Percentiles rank a stretch among this genome's conserved stretches.
phyloP scores from a whole-genome alignment of 2,329 filamentous ascomycete species.

The Pseudogymnoascus sp. region DNA sequence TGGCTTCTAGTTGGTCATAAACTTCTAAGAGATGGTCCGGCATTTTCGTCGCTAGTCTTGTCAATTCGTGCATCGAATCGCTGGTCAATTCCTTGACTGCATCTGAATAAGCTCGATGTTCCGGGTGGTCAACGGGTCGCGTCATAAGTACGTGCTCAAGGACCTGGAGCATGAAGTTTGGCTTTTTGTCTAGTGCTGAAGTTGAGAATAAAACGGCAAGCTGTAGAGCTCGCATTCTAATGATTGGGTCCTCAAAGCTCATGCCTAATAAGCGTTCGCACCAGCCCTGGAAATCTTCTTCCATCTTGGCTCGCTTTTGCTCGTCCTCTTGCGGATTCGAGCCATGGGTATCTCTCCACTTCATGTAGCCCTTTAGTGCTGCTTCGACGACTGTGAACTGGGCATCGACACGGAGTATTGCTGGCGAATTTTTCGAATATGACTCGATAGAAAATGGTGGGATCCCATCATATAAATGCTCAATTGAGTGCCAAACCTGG shows the following conservation, averaged over 20 bases:
- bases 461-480: slow-evolving; percentile 66
- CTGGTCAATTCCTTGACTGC: slow-evolving; percentile 83
- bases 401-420: slow-evolving; percentile 75
- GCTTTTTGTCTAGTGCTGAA: slow-evolving; percentile 67
- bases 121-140: slow-evolving; percentile 64
- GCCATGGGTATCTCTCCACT: slow-evolving; percentile 57
- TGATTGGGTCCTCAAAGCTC: slow-evolving; percentile 73
- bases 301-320: slow-evolving; percentile 48
- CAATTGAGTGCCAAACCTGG: slow-evolving; percentile 66
- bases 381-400: slow-evolving; percentile 87
- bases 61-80: slow-evolving; percentile 78
- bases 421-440: slow-evolving; percentile 62
- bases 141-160: slow-evolving; percentile 86
- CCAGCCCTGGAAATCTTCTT: slow-evolving; percentile 63
- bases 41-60: slow-evolving; percentile 82
- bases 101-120: slow-evolving; percentile 70
- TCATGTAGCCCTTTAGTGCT: slow-evolving; percentile 78
- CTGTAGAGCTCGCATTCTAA: slow-evolving; percentile 74
- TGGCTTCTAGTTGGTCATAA: slow-evolving; percentile 78
- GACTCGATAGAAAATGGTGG: slow-evolving; percentile 56
- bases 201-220: slow-evolving; percentile 80
- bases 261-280: slow-evolving; percentile 63
- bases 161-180: slow-evolving; percentile 78
- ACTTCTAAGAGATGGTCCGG: slow-evolving; percentile 84
- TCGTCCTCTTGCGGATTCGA: slow-evolving; percentile 43